These are phyloP conservation scores for Colletotrichum godetiae DNA, from an alignment of 2,329 filamentous ascomycete species.

Conservation along the genomic window DNA sequence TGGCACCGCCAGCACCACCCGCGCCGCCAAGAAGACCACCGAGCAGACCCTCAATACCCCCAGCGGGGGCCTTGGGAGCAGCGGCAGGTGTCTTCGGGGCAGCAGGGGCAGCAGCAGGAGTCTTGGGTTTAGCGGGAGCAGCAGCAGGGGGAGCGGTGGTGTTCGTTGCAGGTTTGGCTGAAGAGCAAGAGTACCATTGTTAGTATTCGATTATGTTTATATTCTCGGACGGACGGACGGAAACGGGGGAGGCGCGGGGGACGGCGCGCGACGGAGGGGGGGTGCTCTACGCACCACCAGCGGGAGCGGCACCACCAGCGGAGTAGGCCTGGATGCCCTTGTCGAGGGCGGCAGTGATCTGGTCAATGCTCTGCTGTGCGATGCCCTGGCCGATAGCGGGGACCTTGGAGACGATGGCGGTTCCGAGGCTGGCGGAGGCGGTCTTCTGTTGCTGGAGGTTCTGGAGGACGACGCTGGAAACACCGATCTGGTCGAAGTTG, in stretches of 20 bases:
- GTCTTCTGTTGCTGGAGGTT: conserved; percentile 40
- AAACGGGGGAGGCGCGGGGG: background rate
- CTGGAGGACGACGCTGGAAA: conserved; percentile 38
- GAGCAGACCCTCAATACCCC: conserved; percentile 17
- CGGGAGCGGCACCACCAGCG: background rate
- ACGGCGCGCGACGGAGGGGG: conserved; percentile 15
- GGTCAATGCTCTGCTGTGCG: conserved; percentile 40
- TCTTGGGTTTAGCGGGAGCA: conserved; percentile 1
- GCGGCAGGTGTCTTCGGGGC: background rate
- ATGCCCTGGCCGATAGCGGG: conserved; percentile 42
- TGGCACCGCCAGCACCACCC: conserved; percentile 12
- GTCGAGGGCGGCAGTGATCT: conserved; percentile 39
- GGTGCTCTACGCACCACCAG: conserved; percentile 29
- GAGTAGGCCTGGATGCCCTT: conserved; percentile 37
- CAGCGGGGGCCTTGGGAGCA: conserved; percentile 11
- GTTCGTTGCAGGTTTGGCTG: conserved; percentile 12
- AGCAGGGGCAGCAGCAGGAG: background rate
- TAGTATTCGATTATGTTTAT: conserved; percentile 6
- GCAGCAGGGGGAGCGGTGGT: conserved; percentile 11
- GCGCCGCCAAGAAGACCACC: conserved; percentile 7
- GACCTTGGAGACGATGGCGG: conserved; percentile 41
- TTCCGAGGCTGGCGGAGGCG: conserved; percentile 34
- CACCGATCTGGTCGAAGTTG: conserved; percentile 40
- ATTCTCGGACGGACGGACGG: background rate
- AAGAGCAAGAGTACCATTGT: conserved; percentile 1